Evolutionary conservation across 1,284 basidiomycete species (phyloP).

Genomic region (Fomitopsis schrenkii): DNA sequence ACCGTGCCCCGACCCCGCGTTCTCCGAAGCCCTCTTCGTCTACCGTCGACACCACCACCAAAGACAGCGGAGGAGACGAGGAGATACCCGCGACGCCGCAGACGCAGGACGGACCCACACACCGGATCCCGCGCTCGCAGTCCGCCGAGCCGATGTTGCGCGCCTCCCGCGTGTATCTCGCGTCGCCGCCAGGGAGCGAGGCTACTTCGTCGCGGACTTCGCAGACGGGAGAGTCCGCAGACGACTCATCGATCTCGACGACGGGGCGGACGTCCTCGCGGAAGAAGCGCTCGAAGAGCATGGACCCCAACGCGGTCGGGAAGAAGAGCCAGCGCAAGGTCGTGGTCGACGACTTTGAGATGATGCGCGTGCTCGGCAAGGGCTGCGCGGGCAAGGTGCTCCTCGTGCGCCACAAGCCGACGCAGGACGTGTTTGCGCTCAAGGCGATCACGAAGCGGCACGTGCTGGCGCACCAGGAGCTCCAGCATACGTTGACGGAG

Average conservation of each 20-base stretch:
- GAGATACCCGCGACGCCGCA: slow-evolving; percentile 35
- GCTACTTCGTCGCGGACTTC: slow-evolving; percentile 43
- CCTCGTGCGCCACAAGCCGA: slow-evolving; percentile 76
- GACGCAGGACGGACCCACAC: slow-evolving; percentile 27
- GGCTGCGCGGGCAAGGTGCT: slow-evolving; percentile 95
- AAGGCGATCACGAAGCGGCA: slow-evolving; percentile 97
- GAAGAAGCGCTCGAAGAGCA: slow-evolving; percentile 57
- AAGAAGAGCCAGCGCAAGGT: slow-evolving; percentile 66
- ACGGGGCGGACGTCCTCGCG: slow-evolving; percentile 34
- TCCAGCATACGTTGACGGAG: slow-evolving; percentile 94
- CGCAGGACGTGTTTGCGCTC: slow-evolving; percentile 78
- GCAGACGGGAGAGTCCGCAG: slow-evolving; percentile 47
- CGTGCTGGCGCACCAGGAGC: slow-evolving; percentile 91
- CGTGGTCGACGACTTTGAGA: slow-evolving; percentile 88
- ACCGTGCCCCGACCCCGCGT: slow-evolving; percentile 22
- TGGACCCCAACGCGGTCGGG: slow-evolving; percentile 43
- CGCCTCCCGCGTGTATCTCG: slow-evolving; percentile 51
- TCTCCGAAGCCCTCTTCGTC: slow-evolving; percentile 19
- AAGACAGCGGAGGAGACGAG: slow-evolving; percentile 23
- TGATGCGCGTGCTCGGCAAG: slow-evolving; percentile 93
- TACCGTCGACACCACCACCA: slow-evolving; percentile 3
- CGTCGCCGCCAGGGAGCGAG: slow-evolving; percentile 33
- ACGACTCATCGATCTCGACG: slow-evolving; percentile 61
- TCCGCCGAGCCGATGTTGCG: slow-evolving; percentile 66
- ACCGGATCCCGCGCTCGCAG: slow-evolving; percentile 64